Evolutionary conservation across 768 basidiomycete species (phyloP), one percentile per base, ranked within the genome.

Genomic region (Lepiota brunneoincarnata): DNA sequence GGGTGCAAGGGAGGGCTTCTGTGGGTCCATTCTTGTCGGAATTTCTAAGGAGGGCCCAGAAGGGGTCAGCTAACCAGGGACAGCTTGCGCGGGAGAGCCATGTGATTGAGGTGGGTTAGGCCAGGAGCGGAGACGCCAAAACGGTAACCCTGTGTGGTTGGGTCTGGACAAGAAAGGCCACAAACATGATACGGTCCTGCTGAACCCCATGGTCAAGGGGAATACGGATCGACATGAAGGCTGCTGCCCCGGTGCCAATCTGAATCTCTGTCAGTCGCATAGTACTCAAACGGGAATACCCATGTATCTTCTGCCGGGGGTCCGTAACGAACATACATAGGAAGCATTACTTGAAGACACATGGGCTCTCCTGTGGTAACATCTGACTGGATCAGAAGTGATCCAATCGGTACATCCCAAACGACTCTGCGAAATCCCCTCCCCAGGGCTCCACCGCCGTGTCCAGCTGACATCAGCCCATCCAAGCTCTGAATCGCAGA

Each of bases 181-280:
- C 82, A 63, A 95, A 95, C 53, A 97, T 83, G 59, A 97, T 95
- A 61, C 82, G 84, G 56, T 88, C 83, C 67, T 93, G 82, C 51
- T 68, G 80, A 15, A 96, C 86, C 11, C 96, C 93, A 60, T 99
- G 96, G 65, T 99, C 96, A 15, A 98, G 78, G 9, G 74, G n/a
- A 10, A 96, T 82, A 23, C 96, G 88, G 57, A 99, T 91, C 0
- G 94, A 88, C 96, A 98, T 98, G 68, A 98, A 90, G 17, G 87
- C 3, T n/a, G 91, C 84, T 0, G 95, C 94, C 4, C 87, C 96
- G 0, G 96, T 98, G 5, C 92, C 93, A 66, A 98, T 93, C 87
- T 96, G 59, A 15, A 34, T n/a, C n/a, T 40, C 12, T 17, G 14
- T 45, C 4, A 34, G n/a, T 39, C 28, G 15, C 10, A 39, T 28